A percentile compares a stretch with the other conserved stretches of the same genome.
phyloP scores from a whole-genome alignment of 2,329 filamentous ascomycete species.

The Talaromyces atroroseus region DNA sequence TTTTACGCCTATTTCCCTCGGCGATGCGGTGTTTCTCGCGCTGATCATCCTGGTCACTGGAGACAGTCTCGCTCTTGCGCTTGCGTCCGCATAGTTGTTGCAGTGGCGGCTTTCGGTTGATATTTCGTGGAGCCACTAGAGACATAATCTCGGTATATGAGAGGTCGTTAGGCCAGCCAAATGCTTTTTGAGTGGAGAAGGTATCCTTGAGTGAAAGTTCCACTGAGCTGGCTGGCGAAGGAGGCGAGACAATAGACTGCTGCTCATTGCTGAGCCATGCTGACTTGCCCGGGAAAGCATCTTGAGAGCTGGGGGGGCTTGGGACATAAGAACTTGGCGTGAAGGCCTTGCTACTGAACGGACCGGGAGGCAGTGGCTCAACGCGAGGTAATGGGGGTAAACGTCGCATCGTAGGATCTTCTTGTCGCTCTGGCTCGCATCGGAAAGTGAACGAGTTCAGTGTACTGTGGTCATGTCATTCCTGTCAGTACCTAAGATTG shows the following conservation, averaged over 20 bases:
- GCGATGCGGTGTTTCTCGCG: conserved; percentile 38
- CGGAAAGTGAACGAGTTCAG: conserved; percentile 21
- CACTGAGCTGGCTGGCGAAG: conserved; percentile 34
- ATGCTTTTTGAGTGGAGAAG: conserved; percentile 25
- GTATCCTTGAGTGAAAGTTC: conserved; percentile 34
- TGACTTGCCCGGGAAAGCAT: conserved; percentile 28
- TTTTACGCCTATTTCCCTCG: conserved; percentile 36
- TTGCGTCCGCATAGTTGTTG: conserved; percentile 37
- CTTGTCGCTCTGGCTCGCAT: conserved; percentile 17
- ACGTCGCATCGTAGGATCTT: conserved; percentile 31
- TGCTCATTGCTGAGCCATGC: conserved; percentile 25
- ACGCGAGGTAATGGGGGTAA: conserved; percentile 34
- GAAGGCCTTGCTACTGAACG: conserved; percentile 32
- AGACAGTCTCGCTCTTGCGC: conserved; percentile 31
- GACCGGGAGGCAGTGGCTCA: conserved; percentile 33
- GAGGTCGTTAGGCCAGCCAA: conserved; percentile 31
- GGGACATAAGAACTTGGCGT: conserved; percentile 24
- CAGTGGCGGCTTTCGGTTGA: conserved; percentile 34
- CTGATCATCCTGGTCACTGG: conserved; percentile 32
- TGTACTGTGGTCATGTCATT: conserved; percentile 13
- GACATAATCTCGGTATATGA: conserved; percentile 29
- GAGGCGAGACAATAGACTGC: conserved; percentile 24
- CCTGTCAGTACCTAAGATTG: neutral
- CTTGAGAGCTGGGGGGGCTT: conserved; percentile 30
- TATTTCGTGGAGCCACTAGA: conserved; percentile 31